phyloP scores from a whole-genome alignment of 371 early-diverging fungal species.

The Catenaria anguillulae region DNA sequence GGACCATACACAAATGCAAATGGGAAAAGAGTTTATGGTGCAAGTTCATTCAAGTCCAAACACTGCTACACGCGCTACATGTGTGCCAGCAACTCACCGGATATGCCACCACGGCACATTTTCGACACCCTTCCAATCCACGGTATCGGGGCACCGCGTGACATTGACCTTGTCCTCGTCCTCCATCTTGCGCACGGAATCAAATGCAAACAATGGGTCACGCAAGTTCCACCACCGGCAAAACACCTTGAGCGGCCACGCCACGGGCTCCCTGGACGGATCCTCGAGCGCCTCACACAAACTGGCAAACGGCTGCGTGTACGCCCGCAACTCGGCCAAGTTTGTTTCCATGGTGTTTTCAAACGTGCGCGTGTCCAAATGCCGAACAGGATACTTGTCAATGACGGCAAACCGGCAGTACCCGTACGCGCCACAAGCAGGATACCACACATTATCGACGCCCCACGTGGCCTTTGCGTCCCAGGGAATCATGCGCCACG shows the following conservation, averaged over 20 bases:
- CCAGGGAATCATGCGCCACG: conserved; percentile 4
- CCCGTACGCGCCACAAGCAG: neutral
- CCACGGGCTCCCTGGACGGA: neutral
- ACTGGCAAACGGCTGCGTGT: neutral
- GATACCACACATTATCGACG: conserved; percentile 3
- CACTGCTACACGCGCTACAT: no score
- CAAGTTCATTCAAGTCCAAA: no score
- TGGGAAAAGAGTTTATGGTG: no score
- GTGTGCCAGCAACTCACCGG: conserved; percentile 1
- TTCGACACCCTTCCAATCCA: neutral
- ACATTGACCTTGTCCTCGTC: neutral
- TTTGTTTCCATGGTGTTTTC: neutral
- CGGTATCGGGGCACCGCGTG: neutral
- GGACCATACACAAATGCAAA: no score
- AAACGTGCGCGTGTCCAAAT: conserved; percentile 7
- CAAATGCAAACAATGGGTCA: neutral
- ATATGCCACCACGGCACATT: conserved; percentile 6
- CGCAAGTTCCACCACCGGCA: conserved; percentile 4
- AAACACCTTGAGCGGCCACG: neutral
- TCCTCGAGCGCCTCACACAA: neutral
- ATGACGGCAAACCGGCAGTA: conserved; percentile 5
- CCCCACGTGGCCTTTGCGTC: conserved; percentile 5
- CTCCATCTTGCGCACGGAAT: neutral
- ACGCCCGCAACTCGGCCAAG: neutral
- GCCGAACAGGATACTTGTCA: conserved; percentile 2